Conservation (phyloP, 2,329 filamentous ascomycete genomes). For the Sclerotinia spermophila region DNA sequence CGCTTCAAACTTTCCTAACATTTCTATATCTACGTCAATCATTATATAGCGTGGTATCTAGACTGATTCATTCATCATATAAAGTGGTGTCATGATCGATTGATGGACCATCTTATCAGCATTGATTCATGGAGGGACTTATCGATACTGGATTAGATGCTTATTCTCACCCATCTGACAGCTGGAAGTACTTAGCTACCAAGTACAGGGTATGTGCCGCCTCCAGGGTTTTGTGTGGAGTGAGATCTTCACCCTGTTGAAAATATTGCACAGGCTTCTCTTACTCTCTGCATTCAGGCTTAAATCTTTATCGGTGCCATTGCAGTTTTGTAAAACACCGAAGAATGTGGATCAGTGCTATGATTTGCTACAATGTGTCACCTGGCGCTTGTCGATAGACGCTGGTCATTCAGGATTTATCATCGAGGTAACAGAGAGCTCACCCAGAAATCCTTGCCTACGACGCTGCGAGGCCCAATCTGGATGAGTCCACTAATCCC, state of each 20-base stretch:
- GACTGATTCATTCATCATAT: not conserved
- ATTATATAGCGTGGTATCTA: not conserved
- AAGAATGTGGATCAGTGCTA: not conserved
- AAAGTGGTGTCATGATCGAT: not conserved
- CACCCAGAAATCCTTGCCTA: not conserved
- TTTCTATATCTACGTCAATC: not conserved
- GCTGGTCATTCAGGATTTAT: not conserved
- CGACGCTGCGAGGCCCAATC: slow-evolving; percentile 4
- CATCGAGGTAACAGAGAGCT: not conserved
- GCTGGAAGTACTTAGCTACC: not conserved
- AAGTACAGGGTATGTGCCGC: not conserved
- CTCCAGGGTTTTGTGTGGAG: not conserved
- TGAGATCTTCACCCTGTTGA: not conserved
- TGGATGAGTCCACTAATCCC: not conserved
- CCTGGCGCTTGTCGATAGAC: slow-evolving; percentile 11
- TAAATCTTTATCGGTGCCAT: not conserved
- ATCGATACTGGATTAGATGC: not conserved
- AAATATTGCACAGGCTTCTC: not conserved
- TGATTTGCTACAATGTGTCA: not conserved
- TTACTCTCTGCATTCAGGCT: not conserved
- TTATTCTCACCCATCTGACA: not conserved
- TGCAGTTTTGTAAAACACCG: not conserved
- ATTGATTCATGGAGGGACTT: not conserved
- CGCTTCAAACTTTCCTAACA: not conserved
- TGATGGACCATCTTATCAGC: not conserved